phyloP scores from a whole-genome alignment of 345 rosid genomes.

The Crucihimalaya himalaica region DNA sequence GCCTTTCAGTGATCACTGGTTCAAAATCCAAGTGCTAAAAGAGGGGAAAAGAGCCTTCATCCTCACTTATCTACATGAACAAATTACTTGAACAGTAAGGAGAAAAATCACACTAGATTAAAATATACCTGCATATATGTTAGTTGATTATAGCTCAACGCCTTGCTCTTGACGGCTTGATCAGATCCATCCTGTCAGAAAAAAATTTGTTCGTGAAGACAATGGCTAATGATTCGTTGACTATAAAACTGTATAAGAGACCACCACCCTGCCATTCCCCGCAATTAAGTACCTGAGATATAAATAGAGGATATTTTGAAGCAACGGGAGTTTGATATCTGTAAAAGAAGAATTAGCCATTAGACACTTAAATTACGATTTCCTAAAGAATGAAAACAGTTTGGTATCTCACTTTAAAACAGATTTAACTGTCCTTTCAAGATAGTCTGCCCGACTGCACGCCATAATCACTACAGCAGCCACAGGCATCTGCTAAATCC shows the following conservation, averaged over 20 bases:
- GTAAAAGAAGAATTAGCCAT: slow-evolving; percentile 28
- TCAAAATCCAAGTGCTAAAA: slow-evolving; percentile 80
- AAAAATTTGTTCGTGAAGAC: background rate
- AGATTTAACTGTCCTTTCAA: slow-evolving; percentile 81
- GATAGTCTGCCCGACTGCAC: slow-evolving; percentile 97
- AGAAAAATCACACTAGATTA: slow-evolving; percentile 9
- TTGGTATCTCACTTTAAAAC: slow-evolving; percentile 59
- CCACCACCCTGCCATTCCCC: slow-evolving; percentile 7
- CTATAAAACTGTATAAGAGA: slow-evolving; percentile 22
- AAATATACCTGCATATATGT: slow-evolving; percentile 80
- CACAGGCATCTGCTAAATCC: slow-evolving; percentile 57
- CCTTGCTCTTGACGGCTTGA: slow-evolving; percentile 68
- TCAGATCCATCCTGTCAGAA: slow-evolving; percentile 74
- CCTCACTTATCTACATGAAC: slow-evolving; percentile 18
- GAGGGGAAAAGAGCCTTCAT: slow-evolving; percentile 19
- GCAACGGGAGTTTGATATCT: slow-evolving; percentile 81
- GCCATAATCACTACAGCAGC: slow-evolving; percentile 99
- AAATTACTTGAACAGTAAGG: slow-evolving; percentile 18
- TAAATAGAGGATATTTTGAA: slow-evolving; percentile 82
- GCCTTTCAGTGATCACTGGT: slow-evolving; percentile 79
- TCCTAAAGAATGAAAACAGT: background rate
- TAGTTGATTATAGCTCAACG: slow-evolving; percentile 80
- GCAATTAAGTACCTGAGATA: slow-evolving; percentile 71
- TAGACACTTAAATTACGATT: slow-evolving; percentile 10
- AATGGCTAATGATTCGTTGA: slow-evolving; percentile 18